phyloP scores from a whole-genome alignment of 495 filamentous ascomycete genomes.

The Hamigera avellanea region DNA sequence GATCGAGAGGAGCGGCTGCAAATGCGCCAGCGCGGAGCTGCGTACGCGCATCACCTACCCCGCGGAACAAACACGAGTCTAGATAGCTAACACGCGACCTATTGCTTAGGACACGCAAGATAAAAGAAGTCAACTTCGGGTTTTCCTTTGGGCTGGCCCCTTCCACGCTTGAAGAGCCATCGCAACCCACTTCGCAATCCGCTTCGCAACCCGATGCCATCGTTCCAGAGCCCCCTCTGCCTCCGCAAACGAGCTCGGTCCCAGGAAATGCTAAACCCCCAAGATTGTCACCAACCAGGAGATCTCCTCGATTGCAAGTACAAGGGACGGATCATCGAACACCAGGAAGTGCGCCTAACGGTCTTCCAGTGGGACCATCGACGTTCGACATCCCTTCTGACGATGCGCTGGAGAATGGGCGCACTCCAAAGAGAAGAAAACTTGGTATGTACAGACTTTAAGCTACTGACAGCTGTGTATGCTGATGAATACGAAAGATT shows the following conservation, averaged over 20 bases:
- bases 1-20: conserved; percentile 43
- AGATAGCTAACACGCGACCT: conserved; percentile 9
- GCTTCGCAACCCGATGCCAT: conserved; percentile 5
- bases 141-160: conserved; percentile 34
- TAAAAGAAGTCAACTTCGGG: conserved; percentile 37
- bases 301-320: conserved; percentile 1
- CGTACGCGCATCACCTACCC: conserved; percentile 29
- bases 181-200: conserved; percentile 12
- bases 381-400: conserved; percentile 12
- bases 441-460: conserved; percentile 15
- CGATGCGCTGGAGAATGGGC: conserved; percentile 9
- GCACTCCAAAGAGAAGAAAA: conserved; percentile 17
- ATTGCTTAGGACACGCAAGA: conserved; percentile 29
- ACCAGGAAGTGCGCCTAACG: conserved; percentile 15
- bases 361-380: conserved; percentile 10
- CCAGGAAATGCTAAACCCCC: conserved; percentile 5
- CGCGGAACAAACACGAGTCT: conserved; percentile 16
- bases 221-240: conserved; percentile 3
- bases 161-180: conserved; percentile 6
- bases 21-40: conserved; percentile 50
- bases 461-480: conserved; percentile 15
- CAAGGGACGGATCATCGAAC: conserved; percentile 5
- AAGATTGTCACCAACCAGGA: conserved; percentile 1
- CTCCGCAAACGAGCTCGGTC: conserved; percentile 1
- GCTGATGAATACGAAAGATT: conserved; percentile 9